Base-by-base conservation (phyloP, 495 filamentous ascomycete species). In the Podospora pseudocomata region DNA sequence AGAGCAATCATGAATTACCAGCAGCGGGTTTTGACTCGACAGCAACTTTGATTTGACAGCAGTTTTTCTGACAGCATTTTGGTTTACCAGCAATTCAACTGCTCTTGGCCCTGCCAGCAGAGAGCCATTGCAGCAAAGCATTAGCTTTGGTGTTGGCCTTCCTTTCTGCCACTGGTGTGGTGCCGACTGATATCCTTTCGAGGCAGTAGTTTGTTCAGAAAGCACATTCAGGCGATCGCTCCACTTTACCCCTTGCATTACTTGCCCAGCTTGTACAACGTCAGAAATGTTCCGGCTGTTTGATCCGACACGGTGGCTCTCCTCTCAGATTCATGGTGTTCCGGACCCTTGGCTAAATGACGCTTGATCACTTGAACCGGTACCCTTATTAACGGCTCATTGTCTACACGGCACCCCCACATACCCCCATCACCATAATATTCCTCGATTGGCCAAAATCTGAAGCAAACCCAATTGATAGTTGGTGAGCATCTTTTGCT, bases 311-410 rank as follows among this genome's bases (percentile, higher is more conserved):
- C 15, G 30, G 7, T 26, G 61, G 61, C 32, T 44, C 30, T 19
- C n/a, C 32, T 32, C 18, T 63, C 32, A 49, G 39, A 0, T 11
- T 11, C 39, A 6, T 49, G 39, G 39, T 11, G 39, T 49, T 63
- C 27, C 27, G 28, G 28, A 32, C 32, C 28, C 32, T 58, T 65
- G 64, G 64, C 53, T 65, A 65, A 65, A 65, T 65, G 56, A 30
- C 30, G 64, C 64, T 39, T 59, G 56, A 34, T 15, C 61, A 30
- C 11, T 65, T 65, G 64, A 65, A 11, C 64, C 64, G 64, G 64
- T 5, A 63, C n/a, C n/a, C 16, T 39, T 63, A 49, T 63, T 39
- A 63, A 63, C 61, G 61, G 61, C 61, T 63, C 61, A 63, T 63
- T 63, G 19, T 18, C 16, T 49, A 23, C 13, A 32, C 26, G 65